Conservation (phyloP, 257 asterid genomes). For the Solanum clarkiae region DNA sequence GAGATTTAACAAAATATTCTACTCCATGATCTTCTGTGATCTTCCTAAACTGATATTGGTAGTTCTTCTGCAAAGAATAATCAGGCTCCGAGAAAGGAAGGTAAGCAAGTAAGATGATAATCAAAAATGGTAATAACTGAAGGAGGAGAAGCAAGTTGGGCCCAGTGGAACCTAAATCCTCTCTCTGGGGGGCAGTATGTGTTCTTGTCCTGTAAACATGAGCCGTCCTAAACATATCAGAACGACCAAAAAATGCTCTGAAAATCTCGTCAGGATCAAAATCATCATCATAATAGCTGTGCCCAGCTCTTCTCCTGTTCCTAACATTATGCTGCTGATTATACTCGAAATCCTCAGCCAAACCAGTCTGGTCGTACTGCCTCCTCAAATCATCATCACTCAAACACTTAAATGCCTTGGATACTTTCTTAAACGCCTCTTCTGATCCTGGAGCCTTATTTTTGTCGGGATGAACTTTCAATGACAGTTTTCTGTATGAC, state of each 20-base stretch:
- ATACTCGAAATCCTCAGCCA: conserved; percentile 70
- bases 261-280: conserved; percentile 91
- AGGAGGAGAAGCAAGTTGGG: conserved; percentile 61
- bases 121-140: conserved; percentile 71
- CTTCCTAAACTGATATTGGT: conserved; percentile 67
- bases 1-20: conserved; percentile 67
- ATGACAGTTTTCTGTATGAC: conserved; percentile 77
- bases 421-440: conserved; percentile 88
- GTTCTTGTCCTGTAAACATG: conserved; percentile 71
- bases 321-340: conserved; percentile 36
- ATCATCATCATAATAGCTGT: conserved; percentile 53
- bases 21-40: conserved; percentile 58
- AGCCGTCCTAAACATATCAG: conserved; percentile 46
- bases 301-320: conserved; percentile 46
- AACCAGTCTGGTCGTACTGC: conserved; percentile 81
- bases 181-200: conserved; percentile 41
- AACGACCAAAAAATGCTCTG: conserved; percentile 78
- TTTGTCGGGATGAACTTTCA: conserved; percentile 97
- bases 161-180: conserved; percentile 53
- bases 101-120: conserved; percentile 81
- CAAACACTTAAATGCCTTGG: conserved; percentile 90
- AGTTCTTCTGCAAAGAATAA: conserved; percentile 79
- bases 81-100: conserved; percentile 94
- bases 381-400: conserved; percentile 86
- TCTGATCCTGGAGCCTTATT: conserved; percentile 95